phyloP scores from a whole-genome alignment of 2,329 filamentous ascomycete species.

The Diplodia mutila region DNA sequence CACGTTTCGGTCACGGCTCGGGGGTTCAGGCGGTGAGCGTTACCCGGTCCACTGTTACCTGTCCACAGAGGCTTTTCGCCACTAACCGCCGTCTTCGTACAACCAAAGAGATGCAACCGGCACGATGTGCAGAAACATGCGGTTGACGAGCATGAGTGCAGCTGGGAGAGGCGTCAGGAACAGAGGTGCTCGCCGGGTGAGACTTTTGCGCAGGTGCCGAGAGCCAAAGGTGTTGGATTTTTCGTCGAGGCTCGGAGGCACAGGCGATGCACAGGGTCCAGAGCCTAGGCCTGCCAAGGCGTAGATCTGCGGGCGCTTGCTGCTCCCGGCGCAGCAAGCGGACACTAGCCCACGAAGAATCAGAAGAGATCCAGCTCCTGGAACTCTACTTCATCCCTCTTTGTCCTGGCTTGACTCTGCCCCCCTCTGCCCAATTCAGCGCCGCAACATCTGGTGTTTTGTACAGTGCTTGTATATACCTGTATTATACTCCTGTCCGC shows the following conservation, averaged over 20 bases:
- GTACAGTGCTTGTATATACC: conserved; percentile 7
- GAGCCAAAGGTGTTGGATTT: neutral
- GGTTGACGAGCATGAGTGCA: neutral
- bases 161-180: too few relatives aligned
- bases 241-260: too few relatives aligned
- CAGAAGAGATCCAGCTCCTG: neutral
- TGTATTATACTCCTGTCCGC: conserved; percentile 11
- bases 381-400: neutral
- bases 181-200: neutral
- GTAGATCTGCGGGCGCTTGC: conserved; percentile 17
- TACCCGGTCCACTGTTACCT: neutral
- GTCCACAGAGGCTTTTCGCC: neutral
- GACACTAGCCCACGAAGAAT: conserved; percentile 12
- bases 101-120: too few relatives aligned
- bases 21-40: conserved; percentile 8
- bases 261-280: conserved; percentile 1
- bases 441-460: neutral
- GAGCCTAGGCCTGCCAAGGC: conserved; percentile 14
- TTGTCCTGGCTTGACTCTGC: neutral
- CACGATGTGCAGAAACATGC: too few relatives aligned
- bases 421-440: neutral
- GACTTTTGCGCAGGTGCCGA: neutral
- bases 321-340: neutral
- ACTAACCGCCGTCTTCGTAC: neutral
- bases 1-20: too few relatives aligned